Base-by-base conservation (phyloP, 169 alveolate species). In the Eimeria sp. region DNA sequence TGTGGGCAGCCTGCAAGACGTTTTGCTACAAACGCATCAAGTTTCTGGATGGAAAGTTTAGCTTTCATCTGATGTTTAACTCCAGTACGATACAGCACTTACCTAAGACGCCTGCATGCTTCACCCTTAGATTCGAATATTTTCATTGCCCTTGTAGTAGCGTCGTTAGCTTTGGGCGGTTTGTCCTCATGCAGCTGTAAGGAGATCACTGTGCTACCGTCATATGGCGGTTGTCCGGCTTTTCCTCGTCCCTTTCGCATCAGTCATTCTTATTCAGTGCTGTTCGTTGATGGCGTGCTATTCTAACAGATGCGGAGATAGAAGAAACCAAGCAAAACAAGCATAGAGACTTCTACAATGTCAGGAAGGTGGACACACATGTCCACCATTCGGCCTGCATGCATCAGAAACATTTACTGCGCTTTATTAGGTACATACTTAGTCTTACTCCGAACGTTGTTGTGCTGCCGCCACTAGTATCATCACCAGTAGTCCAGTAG, bases 311-410 rank as follows among this genome's bases (percentile, higher is more conserved):
- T 33, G 93, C 91, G 77, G 96, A 93, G 87, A 68, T 85, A 62
- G 77, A 77, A 52, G 97, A 95, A 64, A 89, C 95, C 46, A 95
- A 89, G 20, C 27, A 66, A 64, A 98, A 97, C 77, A 95, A 95
- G 58, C 97, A 97, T 58, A 96, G 98, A 18, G 99, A 98, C 91
- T 99, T 99, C 97, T 98, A 99, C 97, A 98, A 98, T 93, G 99
- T 98, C 20, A 95, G 98, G 64, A 99, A 99, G 88, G 99, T 99
- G 27, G 99, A 99, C 95, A 98, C 99, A 27, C 99, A 99, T 97
- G 98, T 99, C 30, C 99, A 99, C 87, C 99, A 99, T 95, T 95
- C 98, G n/a, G 99, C 99, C 23, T 98, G 99, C 71, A 99, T 99
- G 99, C 98, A 97, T 60, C 99, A 98, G 83, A 97, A 98, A 96